Percentiles rank a stretch among this genome's conserved stretches.
Conservation (phyloP, 768 basidiomycete species). For the Hirschioporus abietinus region DNA sequence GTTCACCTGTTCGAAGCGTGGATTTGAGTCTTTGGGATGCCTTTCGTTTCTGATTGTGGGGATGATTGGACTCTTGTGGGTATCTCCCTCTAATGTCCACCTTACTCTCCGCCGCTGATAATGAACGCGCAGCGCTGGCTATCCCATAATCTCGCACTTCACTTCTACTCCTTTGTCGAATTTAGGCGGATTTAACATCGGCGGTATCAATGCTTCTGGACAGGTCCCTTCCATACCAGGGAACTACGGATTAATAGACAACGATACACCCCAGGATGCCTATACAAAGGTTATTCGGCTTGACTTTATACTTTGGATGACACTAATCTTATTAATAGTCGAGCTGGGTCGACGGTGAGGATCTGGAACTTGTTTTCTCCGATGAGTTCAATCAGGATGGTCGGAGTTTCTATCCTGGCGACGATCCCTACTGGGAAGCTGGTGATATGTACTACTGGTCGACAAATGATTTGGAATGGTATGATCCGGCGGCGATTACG, state of each 20-base stretch:
- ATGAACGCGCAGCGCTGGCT: conserved; percentile 26
- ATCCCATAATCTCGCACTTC: conserved; percentile 16
- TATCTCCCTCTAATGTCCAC: conserved; percentile 22
- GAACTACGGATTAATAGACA: conserved; percentile 35
- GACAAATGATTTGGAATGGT: conserved; percentile 70
- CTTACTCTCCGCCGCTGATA: conserved; percentile 32
- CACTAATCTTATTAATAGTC: conserved; percentile 34
- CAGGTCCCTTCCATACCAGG: conserved; percentile 36
- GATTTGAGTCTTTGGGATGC: conserved; percentile 31
- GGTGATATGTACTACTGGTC: conserved; percentile 82
- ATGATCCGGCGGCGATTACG: conserved; percentile 47
- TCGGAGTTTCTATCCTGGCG: conserved; percentile 73
- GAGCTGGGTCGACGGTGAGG: conserved; percentile 50
- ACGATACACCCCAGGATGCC: conserved; percentile 33
- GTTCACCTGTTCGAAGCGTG: not conserved
- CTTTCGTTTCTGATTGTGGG: conserved; percentile 57
- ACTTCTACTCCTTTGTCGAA: conserved; percentile 5
- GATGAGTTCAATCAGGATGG: conserved; percentile 80
- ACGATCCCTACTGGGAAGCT: conserved; percentile 83
- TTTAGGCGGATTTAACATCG: conserved; percentile 34
- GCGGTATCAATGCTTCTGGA: conserved; percentile 42
- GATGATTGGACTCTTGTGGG: conserved; percentile 26
- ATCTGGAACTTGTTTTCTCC: conserved; percentile 60
- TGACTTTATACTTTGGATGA: conserved; percentile 43
- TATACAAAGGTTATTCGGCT: conserved; percentile 26